phyloP scores from a whole-genome alignment of 805 yeast genomes.

The Barnettozyma populi region DNA sequence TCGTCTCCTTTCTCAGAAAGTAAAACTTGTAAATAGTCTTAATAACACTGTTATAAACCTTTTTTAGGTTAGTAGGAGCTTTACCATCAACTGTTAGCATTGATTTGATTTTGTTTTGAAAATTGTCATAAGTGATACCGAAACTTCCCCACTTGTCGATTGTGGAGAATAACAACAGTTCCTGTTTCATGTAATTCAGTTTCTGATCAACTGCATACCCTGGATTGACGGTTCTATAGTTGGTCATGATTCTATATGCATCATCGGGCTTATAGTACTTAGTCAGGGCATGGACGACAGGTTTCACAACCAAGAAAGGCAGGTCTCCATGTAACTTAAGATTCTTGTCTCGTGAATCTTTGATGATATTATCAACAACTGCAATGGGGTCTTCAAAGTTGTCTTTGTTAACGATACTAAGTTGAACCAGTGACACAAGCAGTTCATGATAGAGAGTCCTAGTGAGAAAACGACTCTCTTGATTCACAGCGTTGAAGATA shows the following conservation, averaged over 20 bases:
- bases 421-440: conserved; percentile 27
- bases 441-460: conserved; percentile 27
- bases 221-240: conserved; percentile 26
- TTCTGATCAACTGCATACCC: conserved; percentile 20
- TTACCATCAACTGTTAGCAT: conserved; percentile 13
- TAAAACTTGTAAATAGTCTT: conserved; percentile 10
- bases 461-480: conserved; percentile 20
- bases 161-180: conserved; percentile 27
- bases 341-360: conserved; percentile 20
- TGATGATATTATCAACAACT: conserved; percentile 28
- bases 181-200: conserved; percentile 27
- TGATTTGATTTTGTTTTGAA: conserved; percentile 18
- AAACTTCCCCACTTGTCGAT: conserved; percentile 28
- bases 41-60: conserved; percentile 20
- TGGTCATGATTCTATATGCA: conserved; percentile 29
- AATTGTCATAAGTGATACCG: conserved; percentile 21
- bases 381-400: conserved; percentile 26
- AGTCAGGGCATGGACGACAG: conserved; percentile 29
- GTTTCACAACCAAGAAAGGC: conserved; percentile 31
- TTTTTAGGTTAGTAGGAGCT: conserved; percentile 21
- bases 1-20: not conserved
- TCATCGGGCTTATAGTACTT: conserved; percentile 27
- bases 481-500: conserved; percentile 25
- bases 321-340: conserved; percentile 21
- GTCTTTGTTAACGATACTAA: conserved; percentile 23